These are phyloP conservation scores for Vaccinium corymbosum DNA, from an alignment of 148 eudicot species.

Conservation along the genomic window DNA sequence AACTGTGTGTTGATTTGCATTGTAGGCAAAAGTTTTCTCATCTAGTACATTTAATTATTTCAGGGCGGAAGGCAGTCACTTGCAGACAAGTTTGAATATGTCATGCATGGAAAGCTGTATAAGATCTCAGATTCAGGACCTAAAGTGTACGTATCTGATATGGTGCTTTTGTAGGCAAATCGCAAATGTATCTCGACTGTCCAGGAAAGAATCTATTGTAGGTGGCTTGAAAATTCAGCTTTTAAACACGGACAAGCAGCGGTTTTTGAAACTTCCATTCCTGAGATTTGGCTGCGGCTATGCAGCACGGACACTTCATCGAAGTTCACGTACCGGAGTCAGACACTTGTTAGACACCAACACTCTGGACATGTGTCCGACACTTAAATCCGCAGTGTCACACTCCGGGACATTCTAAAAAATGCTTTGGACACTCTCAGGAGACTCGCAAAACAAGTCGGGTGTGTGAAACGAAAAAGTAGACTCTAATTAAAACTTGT, in stretches of 20 bases:
- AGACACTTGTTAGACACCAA: too few relatives aligned
- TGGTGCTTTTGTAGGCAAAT: neutral
- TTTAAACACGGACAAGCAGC: neutral
- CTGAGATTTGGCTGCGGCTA: too few relatives aligned
- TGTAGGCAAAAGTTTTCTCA: neutral
- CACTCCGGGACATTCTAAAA: too few relatives aligned
- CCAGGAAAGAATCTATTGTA: neutral
- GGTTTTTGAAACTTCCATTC: neutral
- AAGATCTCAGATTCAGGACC: slow-evolving; percentile 59
- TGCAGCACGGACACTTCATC: too few relatives aligned
- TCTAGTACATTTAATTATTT: slow-evolving; percentile 11
- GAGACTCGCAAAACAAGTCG: too few relatives aligned
- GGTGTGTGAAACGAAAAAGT: too few relatives aligned
- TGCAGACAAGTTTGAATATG: slow-evolving; percentile 89
- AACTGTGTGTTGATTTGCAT: neutral
- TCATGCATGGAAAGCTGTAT: slow-evolving; percentile 86
- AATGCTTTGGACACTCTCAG: too few relatives aligned
- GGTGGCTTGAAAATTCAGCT: neutral
- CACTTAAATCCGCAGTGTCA: too few relatives aligned
- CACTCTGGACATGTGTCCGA: too few relatives aligned
- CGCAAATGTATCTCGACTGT: neutral
- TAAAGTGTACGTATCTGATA: slow-evolving; percentile 50
- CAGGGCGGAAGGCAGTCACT: slow-evolving; percentile 77
- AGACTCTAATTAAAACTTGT: too few relatives aligned
- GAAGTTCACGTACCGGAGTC: too few relatives aligned